Percentiles rank a stretch among this genome's conserved stretches.
These are phyloP conservation scores for Neospermospora avenae DNA, from an alignment of 2,329 filamentous ascomycete species.

Conservation along the genomic window DNA sequence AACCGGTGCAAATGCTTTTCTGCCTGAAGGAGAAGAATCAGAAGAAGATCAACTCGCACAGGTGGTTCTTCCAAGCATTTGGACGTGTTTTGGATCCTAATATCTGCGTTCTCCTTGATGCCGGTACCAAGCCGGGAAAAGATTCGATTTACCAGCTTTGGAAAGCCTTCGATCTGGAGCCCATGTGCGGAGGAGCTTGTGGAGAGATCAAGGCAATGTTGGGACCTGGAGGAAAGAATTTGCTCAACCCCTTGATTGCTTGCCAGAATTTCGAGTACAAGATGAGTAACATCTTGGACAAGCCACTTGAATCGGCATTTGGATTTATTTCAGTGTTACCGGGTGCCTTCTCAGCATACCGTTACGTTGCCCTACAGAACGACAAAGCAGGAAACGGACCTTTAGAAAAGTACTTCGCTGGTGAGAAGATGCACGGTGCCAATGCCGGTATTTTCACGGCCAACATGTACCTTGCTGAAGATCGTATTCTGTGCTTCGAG, in stretches of 20 bases:
- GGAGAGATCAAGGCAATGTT: slow-evolving; percentile 99
- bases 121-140: slow-evolving; percentile 88
- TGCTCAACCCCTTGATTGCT: slow-evolving; percentile 90
- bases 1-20: slow-evolving; percentile 95
- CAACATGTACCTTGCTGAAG: slow-evolving; percentile 98
- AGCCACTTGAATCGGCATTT: slow-evolving; percentile 94
- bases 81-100: slow-evolving; percentile 90
- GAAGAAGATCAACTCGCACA: slow-evolving; percentile 99
- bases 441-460: slow-evolving; percentile 96
- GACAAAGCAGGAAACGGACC: slow-evolving; percentile 93
- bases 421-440: slow-evolving; percentile 85
- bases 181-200: slow-evolving; percentile 95
- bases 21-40: slow-evolving; percentile 99
- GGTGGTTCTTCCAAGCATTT: slow-evolving; percentile 99
- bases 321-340: slow-evolving; percentile 97
- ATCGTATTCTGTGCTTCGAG: slow-evolving; percentile 98
- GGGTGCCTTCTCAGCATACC: slow-evolving; percentile 97
- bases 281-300: slow-evolving; percentile 99
- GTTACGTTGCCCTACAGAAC: slow-evolving; percentile 91
- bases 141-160: slow-evolving; percentile 97
- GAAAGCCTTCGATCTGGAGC: slow-evolving; percentile 97
- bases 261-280: slow-evolving; percentile 99
- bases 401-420: slow-evolving; percentile 93
- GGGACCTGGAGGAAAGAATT: slow-evolving; percentile 75
- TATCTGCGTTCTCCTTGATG: slow-evolving; percentile 93